phyloP scores from a whole-genome alignment of 2,329 filamentous ascomycete genomes.

The Cladophialophora immunda region DNA sequence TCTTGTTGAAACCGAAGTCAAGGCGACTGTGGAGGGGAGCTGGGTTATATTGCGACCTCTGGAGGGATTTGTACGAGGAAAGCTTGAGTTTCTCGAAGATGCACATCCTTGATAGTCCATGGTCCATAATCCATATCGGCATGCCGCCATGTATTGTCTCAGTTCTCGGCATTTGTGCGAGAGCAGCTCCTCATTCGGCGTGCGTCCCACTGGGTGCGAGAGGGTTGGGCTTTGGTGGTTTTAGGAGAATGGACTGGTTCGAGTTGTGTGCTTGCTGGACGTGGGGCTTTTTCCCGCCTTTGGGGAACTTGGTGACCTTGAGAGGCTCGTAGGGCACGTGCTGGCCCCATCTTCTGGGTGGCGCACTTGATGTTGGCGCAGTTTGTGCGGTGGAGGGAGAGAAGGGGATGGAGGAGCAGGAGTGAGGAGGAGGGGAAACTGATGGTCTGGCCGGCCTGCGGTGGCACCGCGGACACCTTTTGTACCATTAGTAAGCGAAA shows the following conservation, averaged over 20 bases:
- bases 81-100: neutral
- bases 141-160: neutral
- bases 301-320: neutral
- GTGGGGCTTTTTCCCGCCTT: slow-evolving; percentile 12
- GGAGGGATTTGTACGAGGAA: neutral
- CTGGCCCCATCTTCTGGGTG: slow-evolving; percentile 18
- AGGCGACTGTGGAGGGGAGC: neutral
- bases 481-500: neutral
- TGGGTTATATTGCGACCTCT: neutral
- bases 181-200: slow-evolving; percentile 5
- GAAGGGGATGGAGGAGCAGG: neutral
- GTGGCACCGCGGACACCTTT: neutral
- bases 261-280: slow-evolving; percentile 5
- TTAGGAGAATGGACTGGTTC: slow-evolving; percentile 26
- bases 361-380: neutral
- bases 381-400: neutral
- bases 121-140: neutral
- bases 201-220: slow-evolving; percentile 2
- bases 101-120: neutral
- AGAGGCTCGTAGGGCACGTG: slow-evolving; percentile 5
- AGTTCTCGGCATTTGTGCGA: slow-evolving; percentile 19
- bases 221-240: slow-evolving; percentile 6
- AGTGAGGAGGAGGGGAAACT: neutral
- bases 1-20: neutral
- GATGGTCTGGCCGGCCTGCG: neutral